Evolutionary conservation across 495 filamentous ascomycete genomes (phyloP).

Genomic region (Tirmania nivea): DNA sequence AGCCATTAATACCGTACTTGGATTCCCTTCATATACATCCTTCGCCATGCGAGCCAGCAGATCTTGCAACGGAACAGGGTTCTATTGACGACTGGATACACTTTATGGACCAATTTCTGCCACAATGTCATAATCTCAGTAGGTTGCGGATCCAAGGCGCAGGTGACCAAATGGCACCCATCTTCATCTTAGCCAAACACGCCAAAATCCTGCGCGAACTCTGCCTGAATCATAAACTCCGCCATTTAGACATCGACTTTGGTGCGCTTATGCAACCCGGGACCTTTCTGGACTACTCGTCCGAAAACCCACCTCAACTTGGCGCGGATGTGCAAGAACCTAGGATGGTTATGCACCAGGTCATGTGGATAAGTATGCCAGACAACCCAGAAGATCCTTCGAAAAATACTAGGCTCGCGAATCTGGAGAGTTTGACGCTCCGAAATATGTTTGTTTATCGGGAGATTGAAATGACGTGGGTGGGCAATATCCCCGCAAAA

Average conservation of each 20-base stretch:
- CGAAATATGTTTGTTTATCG: constrained; percentile 6
- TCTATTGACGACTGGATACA: background rate
- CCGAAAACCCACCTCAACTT: background rate
- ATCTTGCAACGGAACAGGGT: background rate
- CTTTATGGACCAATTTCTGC: constrained; percentile 5
- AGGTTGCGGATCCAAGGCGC: constrained; percentile 4
- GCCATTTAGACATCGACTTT: constrained; percentile 7
- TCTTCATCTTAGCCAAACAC: background rate
- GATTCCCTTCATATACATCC: background rate
- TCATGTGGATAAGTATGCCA: constrained; percentile 5
- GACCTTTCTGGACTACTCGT: background rate
- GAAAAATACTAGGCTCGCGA: constrained; percentile 2
- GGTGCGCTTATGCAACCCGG: constrained; percentile 5
- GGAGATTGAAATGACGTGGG: constrained; percentile 7
- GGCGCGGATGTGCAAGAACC: background rate
- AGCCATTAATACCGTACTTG: background rate
- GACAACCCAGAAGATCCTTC: constrained; percentile 1
- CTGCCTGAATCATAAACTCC: constrained; percentile 3
- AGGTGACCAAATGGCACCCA: constrained; percentile 2
- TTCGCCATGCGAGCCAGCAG: background rate
- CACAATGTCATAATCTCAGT: constrained; percentile 8
- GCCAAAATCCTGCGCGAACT: background rate
- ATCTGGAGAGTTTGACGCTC: constrained; percentile 5
- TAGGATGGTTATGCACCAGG: constrained; percentile 1
- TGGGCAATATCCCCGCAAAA: constrained; percentile 5